Evolutionary conservation across 2,329 filamentous ascomycete genomes (phyloP).

Genomic region (Aspergillus sp.): DNA sequence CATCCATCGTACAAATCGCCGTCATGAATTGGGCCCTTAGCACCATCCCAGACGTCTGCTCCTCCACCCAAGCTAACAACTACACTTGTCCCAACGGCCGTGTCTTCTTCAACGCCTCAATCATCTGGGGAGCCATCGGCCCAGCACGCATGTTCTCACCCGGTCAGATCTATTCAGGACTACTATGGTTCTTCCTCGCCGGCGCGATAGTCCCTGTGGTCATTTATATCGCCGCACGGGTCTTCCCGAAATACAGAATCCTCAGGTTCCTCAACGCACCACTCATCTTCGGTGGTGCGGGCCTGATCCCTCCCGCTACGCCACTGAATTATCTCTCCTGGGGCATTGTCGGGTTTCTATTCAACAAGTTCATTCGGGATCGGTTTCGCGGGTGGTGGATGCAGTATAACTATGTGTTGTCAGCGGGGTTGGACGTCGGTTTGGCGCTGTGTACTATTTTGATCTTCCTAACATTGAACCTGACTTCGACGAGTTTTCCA

Average conservation of each 20-base stretch:
- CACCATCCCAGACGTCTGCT: conserved; percentile 60
- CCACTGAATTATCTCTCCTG: conserved; percentile 65
- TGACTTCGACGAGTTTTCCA: conserved; percentile 51
- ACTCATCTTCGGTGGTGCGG: conserved; percentile 60
- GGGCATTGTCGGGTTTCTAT: conserved; percentile 60
- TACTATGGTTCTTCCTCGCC: conserved; percentile 67
- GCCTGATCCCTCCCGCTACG: conserved; percentile 61
- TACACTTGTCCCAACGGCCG: conserved; percentile 53
- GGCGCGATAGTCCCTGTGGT: conserved; percentile 57
- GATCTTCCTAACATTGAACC: conserved; percentile 62
- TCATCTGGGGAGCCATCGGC: conserved; percentile 69
- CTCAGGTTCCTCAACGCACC: conserved; percentile 63
- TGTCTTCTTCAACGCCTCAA: conserved; percentile 62
- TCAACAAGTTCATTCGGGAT: conserved; percentile 62
- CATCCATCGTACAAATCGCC: conserved; percentile 43
- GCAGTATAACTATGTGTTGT: conserved; percentile 70
- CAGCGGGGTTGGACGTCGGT: conserved; percentile 63
- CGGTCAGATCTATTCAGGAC: conserved; percentile 54
- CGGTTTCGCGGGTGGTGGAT: conserved; percentile 67
- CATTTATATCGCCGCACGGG: conserved; percentile 56
- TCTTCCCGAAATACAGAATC: conserved; percentile 51
- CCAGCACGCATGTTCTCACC: conserved; percentile 62
- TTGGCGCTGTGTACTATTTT: conserved; percentile 60
- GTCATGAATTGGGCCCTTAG: conserved; percentile 41
- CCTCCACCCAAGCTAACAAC: conserved; percentile 51